phyloP scores from a whole-genome alignment of 2,329 filamentous ascomycete genomes.

The Xylaria sp. region DNA sequence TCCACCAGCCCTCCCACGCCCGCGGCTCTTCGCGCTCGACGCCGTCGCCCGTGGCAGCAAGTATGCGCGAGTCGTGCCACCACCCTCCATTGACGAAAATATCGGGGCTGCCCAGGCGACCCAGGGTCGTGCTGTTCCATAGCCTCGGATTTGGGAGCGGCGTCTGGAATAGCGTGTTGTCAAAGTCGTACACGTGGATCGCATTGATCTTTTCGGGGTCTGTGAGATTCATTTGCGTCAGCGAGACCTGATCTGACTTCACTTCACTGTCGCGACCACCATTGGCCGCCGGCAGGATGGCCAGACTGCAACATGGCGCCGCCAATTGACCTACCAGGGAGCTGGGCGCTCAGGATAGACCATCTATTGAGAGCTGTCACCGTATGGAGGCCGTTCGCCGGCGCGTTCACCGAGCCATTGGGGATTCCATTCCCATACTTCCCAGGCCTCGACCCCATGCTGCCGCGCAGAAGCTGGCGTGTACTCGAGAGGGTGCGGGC shows the following conservation, averaged over 20 bases:
- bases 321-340: slow-evolving; percentile 67
- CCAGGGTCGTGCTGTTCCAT: slow-evolving; percentile 84
- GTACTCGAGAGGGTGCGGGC: slow-evolving; percentile 27
- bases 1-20: slow-evolving; percentile 96
- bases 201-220: slow-evolving; percentile 76
- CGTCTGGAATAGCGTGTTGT: slow-evolving; percentile 94
- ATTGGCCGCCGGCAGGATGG: not conserved
- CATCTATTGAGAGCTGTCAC: slow-evolving; percentile 83
- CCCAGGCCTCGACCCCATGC: slow-evolving; percentile 45
- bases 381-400: slow-evolving; percentile 57
- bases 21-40: slow-evolving; percentile 82
- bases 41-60: slow-evolving; percentile 87
- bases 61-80: slow-evolving; percentile 94
- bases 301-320: not conserved
- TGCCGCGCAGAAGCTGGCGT: slow-evolving; percentile 34
- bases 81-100: slow-evolving; percentile 86
- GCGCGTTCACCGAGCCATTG: slow-evolving; percentile 40
- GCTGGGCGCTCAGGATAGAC: slow-evolving; percentile 79
- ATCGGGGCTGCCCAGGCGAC: slow-evolving; percentile 79
- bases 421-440: slow-evolving; percentile 39
- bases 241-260: slow-evolving; percentile 12
- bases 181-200: slow-evolving; percentile 96
- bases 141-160: slow-evolving; percentile 89
- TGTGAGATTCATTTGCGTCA: slow-evolving; percentile 44
- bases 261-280: not conserved